Percentiles rank a stretch among this genome's conserved stretches.
Conservation (phyloP, 148 eudicot genomes). For the Nepenthes gracilis region DNA sequence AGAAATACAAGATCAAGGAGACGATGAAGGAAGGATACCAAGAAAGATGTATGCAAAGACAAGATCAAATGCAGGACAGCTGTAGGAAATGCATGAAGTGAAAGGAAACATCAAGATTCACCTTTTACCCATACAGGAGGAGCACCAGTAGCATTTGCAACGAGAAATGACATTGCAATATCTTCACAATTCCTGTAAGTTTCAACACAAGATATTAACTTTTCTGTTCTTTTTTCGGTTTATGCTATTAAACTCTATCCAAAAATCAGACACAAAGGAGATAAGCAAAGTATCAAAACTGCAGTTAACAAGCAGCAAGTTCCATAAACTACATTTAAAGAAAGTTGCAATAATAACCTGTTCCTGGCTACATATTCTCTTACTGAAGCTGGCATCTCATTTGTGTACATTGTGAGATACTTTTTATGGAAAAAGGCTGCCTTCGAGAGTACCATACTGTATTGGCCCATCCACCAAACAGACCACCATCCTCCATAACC, state of each 20-base stretch:
- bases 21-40: too few species aligned
- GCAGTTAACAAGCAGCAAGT: slow-evolving; percentile 1
- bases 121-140: slow-evolving; percentile 97
- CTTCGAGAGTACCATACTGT: slow-evolving; percentile 85
- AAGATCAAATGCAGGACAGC: too few species aligned
- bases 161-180: slow-evolving; percentile 91
- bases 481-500: slow-evolving; percentile 96
- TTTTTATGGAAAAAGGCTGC: slow-evolving; percentile 92
- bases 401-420: slow-evolving; percentile 61
- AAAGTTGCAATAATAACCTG: slow-evolving; percentile 34
- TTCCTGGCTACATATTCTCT: slow-evolving; percentile 59
- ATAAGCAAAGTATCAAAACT: too few species aligned
- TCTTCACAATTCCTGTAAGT: slow-evolving; percentile 86
- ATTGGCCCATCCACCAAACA: slow-evolving; percentile 94
- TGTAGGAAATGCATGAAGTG: background rate
- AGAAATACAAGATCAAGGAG: too few species aligned
- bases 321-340: slow-evolving; percentile 3
- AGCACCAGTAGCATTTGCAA: slow-evolving; percentile 79
- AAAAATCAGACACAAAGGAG: too few species aligned
- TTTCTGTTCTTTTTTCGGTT: background rate
- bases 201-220: background rate
- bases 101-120: slow-evolving; percentile 9
- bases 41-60: too few species aligned
- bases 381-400: slow-evolving; percentile 74
- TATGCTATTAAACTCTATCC: too few species aligned